Percentiles rank a stretch among this genome's conserved stretches.
Evolutionary conservation across 208 protist genomes (phyloP).

Genomic region (Leishmania amazonensis): DNA sequence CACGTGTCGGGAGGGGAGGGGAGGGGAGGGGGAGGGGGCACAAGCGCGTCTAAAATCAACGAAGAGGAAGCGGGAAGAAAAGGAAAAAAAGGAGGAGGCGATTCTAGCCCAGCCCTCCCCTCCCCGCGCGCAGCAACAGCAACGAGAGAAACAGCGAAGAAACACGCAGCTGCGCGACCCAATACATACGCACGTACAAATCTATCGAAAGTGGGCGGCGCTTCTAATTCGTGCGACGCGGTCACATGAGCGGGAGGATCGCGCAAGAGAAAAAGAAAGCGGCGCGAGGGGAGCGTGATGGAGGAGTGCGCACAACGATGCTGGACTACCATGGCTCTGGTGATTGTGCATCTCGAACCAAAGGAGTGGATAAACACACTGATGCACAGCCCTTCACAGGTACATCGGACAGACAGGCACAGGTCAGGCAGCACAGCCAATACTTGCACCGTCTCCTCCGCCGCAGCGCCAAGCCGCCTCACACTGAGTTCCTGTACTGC

Average conservation of each 20-base stretch:
- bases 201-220: neutral
- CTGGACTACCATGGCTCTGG: neutral
- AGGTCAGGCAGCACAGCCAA: too few relatives aligned
- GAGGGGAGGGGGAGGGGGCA: neutral
- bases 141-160: neutral
- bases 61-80: neutral
- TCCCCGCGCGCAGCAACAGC: neutral
- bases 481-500: slow-evolving; percentile 11
- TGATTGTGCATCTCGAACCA: neutral
- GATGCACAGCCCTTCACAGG: neutral
- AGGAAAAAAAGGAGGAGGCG: neutral
- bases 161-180: neutral
- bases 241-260: neutral
- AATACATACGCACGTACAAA: neutral
- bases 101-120: neutral
- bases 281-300: neutral
- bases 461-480: neutral
- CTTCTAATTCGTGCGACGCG: neutral
- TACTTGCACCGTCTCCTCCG: neutral
- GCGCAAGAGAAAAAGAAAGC: neutral
- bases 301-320: neutral
- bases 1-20: too few relatives aligned
- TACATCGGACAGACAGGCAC: neutral
- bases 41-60: neutral
- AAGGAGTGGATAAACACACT: neutral